A percentile compares a stretch with the other conserved stretches of the same genome.
phyloP scores from a whole-genome alignment of 139 green algal species.

The Closterium sp. region DNA sequence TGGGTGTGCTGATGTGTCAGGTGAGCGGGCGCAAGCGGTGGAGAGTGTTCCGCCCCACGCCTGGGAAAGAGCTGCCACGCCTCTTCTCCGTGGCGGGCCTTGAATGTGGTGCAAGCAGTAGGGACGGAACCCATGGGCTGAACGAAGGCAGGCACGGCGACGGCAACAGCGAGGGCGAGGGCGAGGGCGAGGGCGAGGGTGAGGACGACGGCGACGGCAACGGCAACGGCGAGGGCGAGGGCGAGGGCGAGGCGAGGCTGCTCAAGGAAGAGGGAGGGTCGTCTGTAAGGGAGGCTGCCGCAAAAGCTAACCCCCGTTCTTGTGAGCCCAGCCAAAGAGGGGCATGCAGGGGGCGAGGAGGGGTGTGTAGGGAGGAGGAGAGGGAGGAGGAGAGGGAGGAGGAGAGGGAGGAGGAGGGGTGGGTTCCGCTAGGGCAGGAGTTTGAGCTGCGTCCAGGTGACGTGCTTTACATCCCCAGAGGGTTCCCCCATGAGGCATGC shows the following conservation, averaged over 20 bases:
- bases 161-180: conserved; percentile 1
- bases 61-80: neutral
- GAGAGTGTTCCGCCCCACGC: neutral
- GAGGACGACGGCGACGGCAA: neutral
- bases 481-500: neutral
- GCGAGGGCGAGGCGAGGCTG: too few species aligned
- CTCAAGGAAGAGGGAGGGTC: too few species aligned
- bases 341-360: neutral
- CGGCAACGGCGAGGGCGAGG: neutral
- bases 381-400: neutral
- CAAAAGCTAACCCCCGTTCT: too few species aligned
- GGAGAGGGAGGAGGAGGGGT: neutral
- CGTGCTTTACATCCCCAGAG: neutral
- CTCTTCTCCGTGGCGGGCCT: neutral
- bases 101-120: too few species aligned
- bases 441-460: neutral
- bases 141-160: too few species aligned
- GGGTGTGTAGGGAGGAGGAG: neutral
- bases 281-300: too few species aligned
- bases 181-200: neutral
- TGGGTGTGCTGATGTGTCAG: neutral
- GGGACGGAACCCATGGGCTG: too few species aligned
- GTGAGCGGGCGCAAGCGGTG: neutral
- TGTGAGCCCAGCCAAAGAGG: too few species aligned
- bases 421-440: neutral